Base-by-base conservation (phyloP, 2,329 filamentous ascomycete genomes). In the Pseudocercospora ulei region DNA sequence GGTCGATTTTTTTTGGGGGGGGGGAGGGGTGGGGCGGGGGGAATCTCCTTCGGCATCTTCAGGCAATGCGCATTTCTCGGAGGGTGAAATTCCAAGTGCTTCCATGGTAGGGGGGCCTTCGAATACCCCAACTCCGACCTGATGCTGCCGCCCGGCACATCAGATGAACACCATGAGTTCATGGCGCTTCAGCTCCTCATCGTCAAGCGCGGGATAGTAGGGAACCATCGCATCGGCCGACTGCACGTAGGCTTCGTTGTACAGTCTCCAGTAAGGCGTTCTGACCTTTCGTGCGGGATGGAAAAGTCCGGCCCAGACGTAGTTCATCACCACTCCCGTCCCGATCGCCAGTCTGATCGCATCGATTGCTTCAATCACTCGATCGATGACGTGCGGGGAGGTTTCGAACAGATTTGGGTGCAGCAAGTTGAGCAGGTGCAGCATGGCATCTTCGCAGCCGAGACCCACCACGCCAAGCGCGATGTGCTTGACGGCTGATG, bases 341-440 rank as follows among this genome's bases (percentile, higher is more conserved):
- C 90, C 90, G 28, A 96, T 81, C 0, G 88, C 86, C 70, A 95
- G 85, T 31, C 90, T 78, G 47, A 98, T 83, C 24, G 87, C 90
- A 62, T 96, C 90, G 51, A 98, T 92, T 35, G 92, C 90, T 63
- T 98, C 92, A 48, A 98, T 82, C 52, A 98, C 92, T 28, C 90
- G 79, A 64, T 98, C 90, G 54, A 98, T 98, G 55, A 98, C 90
- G 72, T 98, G 90, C 0, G 90, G 90, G 53, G 82, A 90, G 3
- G 90, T 98, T 65, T 98, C 90, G 63, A 96, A 98, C 39, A 98
- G 73, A 62, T 98, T 98, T 20, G 90, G 92, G 62, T 88, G 94
- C 4, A 98, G 73, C 3, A 98, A 72, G 64, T 98, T 98, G 51
- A 98, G 82, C 16, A 98, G 72, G 65, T 98, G 90, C 30, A 98